Evolutionary conservation across 2,329 filamentous ascomycete species (phyloP).

Genomic region (Xylariales sp.): DNA sequence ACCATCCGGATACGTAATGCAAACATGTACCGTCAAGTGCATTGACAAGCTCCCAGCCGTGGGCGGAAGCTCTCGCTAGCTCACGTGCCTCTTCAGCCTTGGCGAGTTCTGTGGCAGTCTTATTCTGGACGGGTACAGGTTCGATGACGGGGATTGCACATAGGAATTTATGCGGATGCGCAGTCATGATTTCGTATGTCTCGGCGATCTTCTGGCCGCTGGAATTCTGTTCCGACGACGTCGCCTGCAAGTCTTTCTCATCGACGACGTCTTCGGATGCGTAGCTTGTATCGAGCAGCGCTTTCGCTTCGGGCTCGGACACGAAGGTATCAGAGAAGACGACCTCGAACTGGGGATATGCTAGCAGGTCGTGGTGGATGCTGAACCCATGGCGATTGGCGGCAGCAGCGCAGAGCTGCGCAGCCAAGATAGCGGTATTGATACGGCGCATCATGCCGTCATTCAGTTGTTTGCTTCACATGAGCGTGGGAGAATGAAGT

Average conservation of each 20-base stretch:
- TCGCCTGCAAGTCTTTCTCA: conserved; percentile 26
- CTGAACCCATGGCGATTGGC: conserved; percentile 63
- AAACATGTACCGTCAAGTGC: conserved; percentile 76
- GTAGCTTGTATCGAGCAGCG: conserved; percentile 47
- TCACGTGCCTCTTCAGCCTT: conserved; percentile 76
- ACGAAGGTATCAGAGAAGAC: conserved; percentile 70
- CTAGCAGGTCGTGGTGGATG: conserved; percentile 82
- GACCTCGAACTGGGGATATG: conserved; percentile 82
- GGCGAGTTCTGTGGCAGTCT: conserved; percentile 62
- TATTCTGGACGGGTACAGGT: conserved; percentile 50
- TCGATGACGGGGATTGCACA: conserved; percentile 75
- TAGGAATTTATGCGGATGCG: conserved; percentile 69
- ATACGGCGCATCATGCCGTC: conserved; percentile 43
- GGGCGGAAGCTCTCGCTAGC: conserved; percentile 68
- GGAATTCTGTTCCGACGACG: conserved; percentile 20
- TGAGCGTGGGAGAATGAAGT: too few species aligned
- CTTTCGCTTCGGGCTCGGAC: conserved; percentile 63
- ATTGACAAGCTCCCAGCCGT: conserved; percentile 74
- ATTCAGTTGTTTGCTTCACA: conserved; percentile 5
- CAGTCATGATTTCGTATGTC: conserved; percentile 70
- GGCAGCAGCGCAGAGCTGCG: conserved; percentile 38
- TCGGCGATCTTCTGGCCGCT: conserved; percentile 31
- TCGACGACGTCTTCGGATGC: conserved; percentile 25
- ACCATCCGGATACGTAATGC: conserved; percentile 82
- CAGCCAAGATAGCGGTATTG: conserved; percentile 39